These are phyloP conservation scores for Phanerochaete carnosa DNA, from an alignment of 768 basidiomycete species.

Conservation along the genomic window DNA sequence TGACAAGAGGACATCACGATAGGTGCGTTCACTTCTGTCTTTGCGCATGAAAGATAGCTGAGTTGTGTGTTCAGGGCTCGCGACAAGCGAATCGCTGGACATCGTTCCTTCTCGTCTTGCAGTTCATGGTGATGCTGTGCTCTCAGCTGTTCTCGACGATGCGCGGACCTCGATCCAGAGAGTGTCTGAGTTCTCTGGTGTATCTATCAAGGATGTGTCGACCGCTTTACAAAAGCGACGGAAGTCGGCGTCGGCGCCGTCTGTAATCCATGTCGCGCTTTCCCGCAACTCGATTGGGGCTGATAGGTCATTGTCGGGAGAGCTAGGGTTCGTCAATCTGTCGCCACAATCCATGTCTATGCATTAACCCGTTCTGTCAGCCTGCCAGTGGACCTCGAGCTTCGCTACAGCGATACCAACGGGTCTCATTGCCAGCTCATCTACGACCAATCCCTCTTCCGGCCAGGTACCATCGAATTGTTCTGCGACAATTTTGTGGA, in stretches of 20 bases:
- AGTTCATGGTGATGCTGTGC: not conserved
- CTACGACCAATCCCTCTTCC: not conserved
- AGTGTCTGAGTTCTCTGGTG: not conserved
- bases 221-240: not conserved
- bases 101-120: not conserved
- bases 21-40: not conserved
- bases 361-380: no score
- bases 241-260: not conserved
- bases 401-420: not conserved
- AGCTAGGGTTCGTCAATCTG: no score
- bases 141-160: not conserved
- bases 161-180: not conserved
- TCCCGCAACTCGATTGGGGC: no score
- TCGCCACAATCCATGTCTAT: no score
- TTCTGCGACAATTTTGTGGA: not conserved
- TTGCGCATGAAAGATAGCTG: not conserved
- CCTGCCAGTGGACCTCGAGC: not conserved
- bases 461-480: not conserved
- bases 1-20: not conserved
- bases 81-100: not conserved
- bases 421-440: not conserved
- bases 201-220: not conserved
- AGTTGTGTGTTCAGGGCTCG: not conserved
- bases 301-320: no score
- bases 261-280: not conserved